A percentile compares a stretch with the other conserved stretches of the same genome.
Evolutionary conservation across 108 stramenopile species (phyloP).

Genomic region (Skeletonema potamos): DNA sequence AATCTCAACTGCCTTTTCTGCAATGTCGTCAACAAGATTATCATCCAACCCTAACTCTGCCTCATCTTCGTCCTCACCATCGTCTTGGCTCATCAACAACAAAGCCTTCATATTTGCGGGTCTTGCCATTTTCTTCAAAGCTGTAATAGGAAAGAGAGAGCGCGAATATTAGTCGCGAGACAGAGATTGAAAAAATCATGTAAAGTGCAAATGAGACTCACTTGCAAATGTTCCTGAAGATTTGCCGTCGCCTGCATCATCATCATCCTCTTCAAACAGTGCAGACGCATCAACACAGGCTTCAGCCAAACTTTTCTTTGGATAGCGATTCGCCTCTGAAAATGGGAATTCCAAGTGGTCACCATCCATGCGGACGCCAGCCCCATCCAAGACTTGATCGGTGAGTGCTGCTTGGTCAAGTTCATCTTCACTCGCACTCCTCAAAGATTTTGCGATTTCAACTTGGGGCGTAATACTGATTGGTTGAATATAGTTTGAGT

Average conservation of each 20-base stretch:
- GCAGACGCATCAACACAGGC: slow-evolving; percentile 53
- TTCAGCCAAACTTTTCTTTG: slow-evolving; percentile 65
- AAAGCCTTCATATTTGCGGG: background rate
- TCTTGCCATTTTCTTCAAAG: slow-evolving; percentile 5
- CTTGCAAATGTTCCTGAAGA: slow-evolving; percentile 5
- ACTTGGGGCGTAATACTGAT: slow-evolving; percentile 41
- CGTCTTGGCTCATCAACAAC: background rate
- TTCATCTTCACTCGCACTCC: background rate
- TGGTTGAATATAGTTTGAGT: slow-evolving; percentile 47
- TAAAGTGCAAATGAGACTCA: slow-evolving; percentile 7
- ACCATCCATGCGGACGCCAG: slow-evolving; percentile 41
- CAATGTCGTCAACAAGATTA: background rate
- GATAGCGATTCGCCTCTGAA: slow-evolving; percentile 70
- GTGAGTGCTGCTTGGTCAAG: background rate
- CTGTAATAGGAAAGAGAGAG: background rate
- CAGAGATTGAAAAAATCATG: background rate
- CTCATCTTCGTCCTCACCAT: slow-evolving; percentile 27
- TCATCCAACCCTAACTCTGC: slow-evolving; percentile 8
- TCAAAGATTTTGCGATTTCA: slow-evolving; percentile 4
- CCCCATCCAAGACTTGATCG: slow-evolving; percentile 2
- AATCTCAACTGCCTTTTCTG: background rate
- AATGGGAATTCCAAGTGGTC: slow-evolving; percentile 86
- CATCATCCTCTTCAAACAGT: slow-evolving; percentile 35
- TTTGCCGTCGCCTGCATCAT: background rate
- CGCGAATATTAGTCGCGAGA: background rate